Percentiles rank a stretch among this genome's conserved stretches.
phyloP scores from a whole-genome alignment of 495 filamentous ascomycete genomes.

The Hyaloscypha hepaticicola region DNA sequence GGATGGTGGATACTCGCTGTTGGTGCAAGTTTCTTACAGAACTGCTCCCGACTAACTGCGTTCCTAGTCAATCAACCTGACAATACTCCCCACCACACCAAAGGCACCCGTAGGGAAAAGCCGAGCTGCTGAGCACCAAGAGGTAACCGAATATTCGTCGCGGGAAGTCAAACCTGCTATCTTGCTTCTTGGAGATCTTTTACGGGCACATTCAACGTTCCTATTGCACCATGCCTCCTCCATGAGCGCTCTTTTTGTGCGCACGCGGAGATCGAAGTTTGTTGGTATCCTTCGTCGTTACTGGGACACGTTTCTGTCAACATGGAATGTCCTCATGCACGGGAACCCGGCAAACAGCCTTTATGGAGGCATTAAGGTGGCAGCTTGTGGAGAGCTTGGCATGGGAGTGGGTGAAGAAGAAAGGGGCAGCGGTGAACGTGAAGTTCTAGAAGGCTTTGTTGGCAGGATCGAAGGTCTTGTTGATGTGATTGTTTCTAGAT shows the following conservation, averaged over 20 bases:
- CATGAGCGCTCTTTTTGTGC: conserved; percentile 62
- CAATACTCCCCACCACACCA: conserved; percentile 18
- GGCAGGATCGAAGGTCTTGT: conserved; percentile 65
- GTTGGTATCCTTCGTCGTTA: conserved; percentile 67
- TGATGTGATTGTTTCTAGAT: conserved; percentile 83
- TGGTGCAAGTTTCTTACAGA: conserved; percentile 23
- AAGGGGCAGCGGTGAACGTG: conserved; percentile 85
- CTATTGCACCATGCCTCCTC: conserved; percentile 79
- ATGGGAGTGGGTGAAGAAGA: conserved; percentile 94
- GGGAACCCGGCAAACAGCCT: conserved; percentile 82
- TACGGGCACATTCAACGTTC: conserved; percentile 80
- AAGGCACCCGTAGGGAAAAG: conserved; percentile 16
- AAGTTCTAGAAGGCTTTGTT: conserved; percentile 85
- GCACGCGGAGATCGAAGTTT: conserved; percentile 48
- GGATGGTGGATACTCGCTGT: conserved; percentile 97
- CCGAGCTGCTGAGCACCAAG: conserved; percentile 29
- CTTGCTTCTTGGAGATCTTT: conserved; percentile 75
- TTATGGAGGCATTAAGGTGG: conserved; percentile 83
- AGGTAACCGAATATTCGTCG: conserved; percentile 72
- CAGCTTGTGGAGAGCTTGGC: conserved; percentile 86
- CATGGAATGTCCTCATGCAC: conserved; percentile 86
- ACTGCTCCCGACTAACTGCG: not conserved
- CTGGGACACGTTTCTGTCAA: conserved; percentile 77
- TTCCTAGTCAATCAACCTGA: conserved; percentile 31
- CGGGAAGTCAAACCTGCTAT: conserved; percentile 83